Conservation (phyloP, 768 basidiomycete species). For the Psilocybe subaeruginosa region DNA sequence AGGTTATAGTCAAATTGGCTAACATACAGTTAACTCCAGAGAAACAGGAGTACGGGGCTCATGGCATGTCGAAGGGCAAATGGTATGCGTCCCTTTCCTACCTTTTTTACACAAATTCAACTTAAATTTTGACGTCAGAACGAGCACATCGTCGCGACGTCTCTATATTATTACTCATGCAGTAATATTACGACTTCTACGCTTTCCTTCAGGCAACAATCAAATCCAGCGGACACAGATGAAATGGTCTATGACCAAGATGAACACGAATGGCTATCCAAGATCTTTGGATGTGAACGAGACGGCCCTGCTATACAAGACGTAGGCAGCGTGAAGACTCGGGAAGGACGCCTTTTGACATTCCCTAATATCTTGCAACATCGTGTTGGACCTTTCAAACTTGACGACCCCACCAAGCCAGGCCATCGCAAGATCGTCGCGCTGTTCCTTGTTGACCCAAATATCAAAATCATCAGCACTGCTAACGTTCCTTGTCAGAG, state of each 20-base stretch:
- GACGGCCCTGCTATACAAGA: slow-evolving; percentile 27
- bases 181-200: slow-evolving; percentile 26
- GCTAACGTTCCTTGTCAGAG: slow-evolving; percentile 34
- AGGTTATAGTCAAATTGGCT: slow-evolving; percentile 30
- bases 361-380: slow-evolving; percentile 49
- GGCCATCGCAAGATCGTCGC: slow-evolving; percentile 48
- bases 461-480: slow-evolving; percentile 29
- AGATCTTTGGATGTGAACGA: slow-evolving; percentile 28
- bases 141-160: slow-evolving; percentile 34
- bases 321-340: slow-evolving; percentile 36
- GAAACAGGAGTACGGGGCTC: slow-evolving; percentile 28
- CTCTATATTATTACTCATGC: slow-evolving; percentile 31
- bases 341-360: slow-evolving; percentile 36
- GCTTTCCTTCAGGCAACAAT: slow-evolving; percentile 28
- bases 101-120: not conserved
- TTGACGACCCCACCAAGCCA: slow-evolving; percentile 38
- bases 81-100: slow-evolving; percentile 11
- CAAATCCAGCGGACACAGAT: not conserved
- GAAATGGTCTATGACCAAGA: slow-evolving; percentile 25
- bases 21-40: slow-evolving; percentile 35
- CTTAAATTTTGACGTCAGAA: slow-evolving; percentile 21
- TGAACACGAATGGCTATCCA: slow-evolving; percentile 29
- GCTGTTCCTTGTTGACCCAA: slow-evolving; percentile 44
- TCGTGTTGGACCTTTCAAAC: slow-evolving; percentile 38
- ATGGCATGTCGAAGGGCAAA: slow-evolving; percentile 36